Conservation (phyloP, 2,329 filamentous ascomycete species). For the Diplocarpon mali region DNA sequence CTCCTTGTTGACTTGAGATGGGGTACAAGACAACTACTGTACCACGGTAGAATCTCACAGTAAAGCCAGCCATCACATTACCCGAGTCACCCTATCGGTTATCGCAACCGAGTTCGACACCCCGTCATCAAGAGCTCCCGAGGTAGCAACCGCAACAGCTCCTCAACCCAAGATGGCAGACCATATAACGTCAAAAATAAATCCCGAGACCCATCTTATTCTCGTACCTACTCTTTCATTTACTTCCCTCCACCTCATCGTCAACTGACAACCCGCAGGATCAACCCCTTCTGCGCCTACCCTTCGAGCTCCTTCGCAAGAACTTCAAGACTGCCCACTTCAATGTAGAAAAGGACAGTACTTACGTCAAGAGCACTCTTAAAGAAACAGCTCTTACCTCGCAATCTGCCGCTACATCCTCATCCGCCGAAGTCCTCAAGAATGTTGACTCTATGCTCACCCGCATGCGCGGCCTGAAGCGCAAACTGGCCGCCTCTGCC, state of each 20-base stretch:
- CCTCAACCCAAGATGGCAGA: conserved; percentile 39
- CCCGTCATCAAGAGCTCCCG: too few species aligned
- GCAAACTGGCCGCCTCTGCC: conserved; percentile 68
- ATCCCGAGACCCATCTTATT: conserved; percentile 64
- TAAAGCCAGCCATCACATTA: neutral
- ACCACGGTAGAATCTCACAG: neutral
- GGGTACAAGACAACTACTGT: too few species aligned
- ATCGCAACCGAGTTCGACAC: conserved; percentile 1
- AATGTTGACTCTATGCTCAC: conserved; percentile 76
- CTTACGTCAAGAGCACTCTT: conserved; percentile 48
- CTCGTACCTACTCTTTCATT: conserved; percentile 40
- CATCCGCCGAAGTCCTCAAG: conserved; percentile 63
- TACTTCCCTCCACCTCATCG: conserved; percentile 1
- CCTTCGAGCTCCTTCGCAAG: conserved; percentile 83
- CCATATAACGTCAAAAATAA: conserved; percentile 53
- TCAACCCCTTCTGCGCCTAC: conserved; percentile 85
- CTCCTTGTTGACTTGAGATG: too few species aligned
- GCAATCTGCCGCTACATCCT: conserved; percentile 45
- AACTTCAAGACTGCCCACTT: conserved; percentile 85
- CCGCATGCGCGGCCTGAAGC: conserved; percentile 76
- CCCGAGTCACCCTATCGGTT: neutral
- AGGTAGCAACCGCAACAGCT: too few species aligned
- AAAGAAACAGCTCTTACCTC: conserved; percentile 42
- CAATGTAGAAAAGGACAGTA: conserved; percentile 60
- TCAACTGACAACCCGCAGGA: conserved; percentile 45